A percentile compares a stretch with the other conserved stretches of the same genome.
Conservation (phyloP, 768 basidiomycete species). For the Kwoniella pini region DNA sequence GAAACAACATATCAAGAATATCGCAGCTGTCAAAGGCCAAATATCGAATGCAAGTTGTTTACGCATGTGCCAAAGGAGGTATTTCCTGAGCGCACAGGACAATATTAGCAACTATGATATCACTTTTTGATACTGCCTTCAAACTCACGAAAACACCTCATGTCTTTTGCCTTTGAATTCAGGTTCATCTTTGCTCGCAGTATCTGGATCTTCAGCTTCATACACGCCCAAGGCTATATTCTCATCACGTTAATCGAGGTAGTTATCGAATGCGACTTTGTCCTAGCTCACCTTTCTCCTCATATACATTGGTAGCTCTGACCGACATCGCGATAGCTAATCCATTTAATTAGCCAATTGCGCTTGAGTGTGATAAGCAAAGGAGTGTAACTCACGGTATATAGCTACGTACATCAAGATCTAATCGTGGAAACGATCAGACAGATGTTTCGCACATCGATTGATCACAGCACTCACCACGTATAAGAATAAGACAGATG, state of each 20-base stretch:
- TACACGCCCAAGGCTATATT: constrained; percentile 42
- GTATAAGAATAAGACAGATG: constrained; percentile 43
- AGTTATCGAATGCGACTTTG: no score
- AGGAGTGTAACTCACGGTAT: constrained; percentile 29
- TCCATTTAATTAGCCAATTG: not conserved
- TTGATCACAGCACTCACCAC: constrained; percentile 19
- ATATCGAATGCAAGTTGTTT: constrained; percentile 51
- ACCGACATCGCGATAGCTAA: constrained; percentile 43
- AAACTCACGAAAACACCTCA: constrained; percentile 43
- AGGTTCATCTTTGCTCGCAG: constrained; percentile 25
- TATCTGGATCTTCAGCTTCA: constrained; percentile 22
- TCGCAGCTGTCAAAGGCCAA: constrained; percentile 46
- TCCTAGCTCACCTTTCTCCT: constrained; percentile 38
- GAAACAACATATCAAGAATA: constrained; percentile 39
- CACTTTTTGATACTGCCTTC: no score
- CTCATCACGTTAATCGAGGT: no score
- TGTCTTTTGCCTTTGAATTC: constrained; percentile 28
- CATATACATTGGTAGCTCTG: constrained; percentile 52
- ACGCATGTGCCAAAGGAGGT: constrained; percentile 42
- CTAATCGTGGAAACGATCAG: constrained; percentile 13
- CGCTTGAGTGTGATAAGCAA: not conserved
- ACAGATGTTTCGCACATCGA: no score
- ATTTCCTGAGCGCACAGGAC: constrained; percentile 36
- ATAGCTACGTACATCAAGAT: constrained; percentile 50
- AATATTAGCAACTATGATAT: no score